A percentile compares a stretch with the other conserved stretches of the same genome.
Conservation (phyloP, 2,329 filamentous ascomycete genomes). For the Exophiala bonariae region DNA sequence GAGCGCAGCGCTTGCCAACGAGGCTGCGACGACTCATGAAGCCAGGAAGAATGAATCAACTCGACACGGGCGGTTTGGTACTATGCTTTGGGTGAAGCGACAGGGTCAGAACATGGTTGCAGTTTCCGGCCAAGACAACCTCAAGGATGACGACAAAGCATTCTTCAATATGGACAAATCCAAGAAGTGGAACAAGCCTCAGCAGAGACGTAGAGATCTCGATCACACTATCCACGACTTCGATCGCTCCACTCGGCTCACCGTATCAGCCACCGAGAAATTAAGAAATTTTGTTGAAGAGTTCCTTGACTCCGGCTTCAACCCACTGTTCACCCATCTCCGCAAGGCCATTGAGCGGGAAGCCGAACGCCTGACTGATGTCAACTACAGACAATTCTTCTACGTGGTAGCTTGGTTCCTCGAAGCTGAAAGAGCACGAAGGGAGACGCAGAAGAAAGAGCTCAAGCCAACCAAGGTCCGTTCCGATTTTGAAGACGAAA, state of each 20-base stretch:
- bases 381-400: constrained; percentile 83
- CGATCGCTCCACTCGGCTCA: constrained; percentile 69
- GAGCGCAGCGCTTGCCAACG: constrained; percentile 72
- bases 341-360: constrained; percentile 89
- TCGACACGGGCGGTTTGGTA: constrained; percentile 90
- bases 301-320: constrained; percentile 93
- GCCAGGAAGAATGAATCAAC: constrained; percentile 78
- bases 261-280: constrained; percentile 70
- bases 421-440: constrained; percentile 75
- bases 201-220: constrained; percentile 60
- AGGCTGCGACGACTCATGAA: constrained; percentile 76
- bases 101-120: constrained; percentile 82
- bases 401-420: constrained; percentile 93
- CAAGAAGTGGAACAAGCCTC: constrained; percentile 87
- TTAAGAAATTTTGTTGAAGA: constrained; percentile 84
- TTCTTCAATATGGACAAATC: constrained; percentile 86
- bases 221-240: constrained; percentile 68
- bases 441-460: constrained; percentile 58
- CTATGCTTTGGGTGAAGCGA: constrained; percentile 94
- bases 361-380: constrained; percentile 73
- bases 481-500: constrained; percentile 63
- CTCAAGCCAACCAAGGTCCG: constrained; percentile 48
- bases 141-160: constrained; percentile 70
- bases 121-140: constrained; percentile 82
- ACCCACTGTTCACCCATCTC: constrained; percentile 81